Evolutionary conservation across 768 basidiomycete species (phyloP), one percentile per base, ranked within the genome.

Genomic region (Leccinum incarnatum): DNA sequence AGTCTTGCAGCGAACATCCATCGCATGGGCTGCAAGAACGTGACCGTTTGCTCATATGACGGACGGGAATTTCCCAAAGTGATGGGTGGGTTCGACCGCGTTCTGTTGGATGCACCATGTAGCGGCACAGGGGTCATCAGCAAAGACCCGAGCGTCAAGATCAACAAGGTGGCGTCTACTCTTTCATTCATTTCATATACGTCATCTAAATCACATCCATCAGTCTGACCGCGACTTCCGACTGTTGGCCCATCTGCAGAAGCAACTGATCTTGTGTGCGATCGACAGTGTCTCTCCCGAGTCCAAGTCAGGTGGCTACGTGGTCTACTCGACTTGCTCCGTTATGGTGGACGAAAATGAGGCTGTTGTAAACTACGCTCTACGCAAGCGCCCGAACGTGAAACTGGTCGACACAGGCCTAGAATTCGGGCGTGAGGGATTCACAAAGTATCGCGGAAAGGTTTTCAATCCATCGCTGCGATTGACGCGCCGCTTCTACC

Each of bases 321-420:
- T 98, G 65, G 96, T 98, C 56, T 99, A 99, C 77, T 98, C 96
- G 50, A 99, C 97, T 0, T 99, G 97, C 72, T 98, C 95, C 5
- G 94, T 99, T 55, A 97, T 91, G 5, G 91, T 98, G 9, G 97
- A 98, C 66, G 97, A 99, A 79, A 95, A 99, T 78, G 97, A 99
- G 75, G 86, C 93, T 1, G 96, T 98, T 14, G 95, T 99, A 23
- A 93, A 97, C 71, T 99, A 99, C 71, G 97, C 97, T 17, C 82
- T 99, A 53, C 86, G 89, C 60, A 98, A 99, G 73, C 85, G 97
- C 46, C 91, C 96, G 14, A 88, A 98, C 70, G 89, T 88, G 60
- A 91, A 87, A 73, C 86, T 99, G 48, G 93, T 98, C 47, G 90
- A 93, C 51, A 91, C 95, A 0, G 95, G 95, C 0, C 82, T 99